A percentile compares a stretch with the other conserved stretches of the same genome.
Conservation (phyloP, 345 rosid species). For the Ceriops decandra region DNA sequence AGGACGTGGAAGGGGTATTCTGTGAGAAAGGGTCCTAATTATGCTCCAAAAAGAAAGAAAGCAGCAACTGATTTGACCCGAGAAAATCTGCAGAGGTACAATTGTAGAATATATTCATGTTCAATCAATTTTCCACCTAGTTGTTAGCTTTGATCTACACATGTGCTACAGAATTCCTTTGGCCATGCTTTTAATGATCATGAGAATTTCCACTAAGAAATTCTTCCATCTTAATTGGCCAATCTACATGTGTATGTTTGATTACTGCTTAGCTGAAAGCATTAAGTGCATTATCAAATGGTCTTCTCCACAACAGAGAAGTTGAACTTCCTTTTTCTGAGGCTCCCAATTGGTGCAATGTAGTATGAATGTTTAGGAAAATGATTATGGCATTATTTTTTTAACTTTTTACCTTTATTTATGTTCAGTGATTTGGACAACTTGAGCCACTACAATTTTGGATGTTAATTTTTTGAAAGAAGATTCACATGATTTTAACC, state of each 20-base stretch:
- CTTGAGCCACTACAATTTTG: no score
- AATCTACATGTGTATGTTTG: no score
- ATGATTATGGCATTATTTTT: no score
- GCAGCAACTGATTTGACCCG: slow-evolving; percentile 84
- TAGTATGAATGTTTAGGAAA: background rate
- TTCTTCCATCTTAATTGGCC: no score
- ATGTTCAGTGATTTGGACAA: no score
- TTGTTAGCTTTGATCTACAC: background rate
- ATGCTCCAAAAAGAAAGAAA: slow-evolving; percentile 73
- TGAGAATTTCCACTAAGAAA: no score
- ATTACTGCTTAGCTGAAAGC: no score
- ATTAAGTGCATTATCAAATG: no score
- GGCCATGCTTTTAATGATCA: no score
- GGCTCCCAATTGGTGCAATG: background rate
- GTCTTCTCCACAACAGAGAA: background rate
- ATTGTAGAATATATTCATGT: background rate
- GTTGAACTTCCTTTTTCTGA: background rate
- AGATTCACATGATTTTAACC: no score
- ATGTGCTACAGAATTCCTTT: no score
- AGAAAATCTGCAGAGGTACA: slow-evolving; percentile 77
- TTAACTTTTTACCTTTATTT: no score
- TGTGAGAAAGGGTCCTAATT: slow-evolving; percentile 69
- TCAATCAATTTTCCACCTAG: background rate
- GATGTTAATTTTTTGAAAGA: background rate
- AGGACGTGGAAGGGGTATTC: slow-evolving; percentile 89